These are phyloP conservation scores for Lycium barbarum DNA, from an alignment of 257 asterid genomes.

Conservation along the genomic window DNA sequence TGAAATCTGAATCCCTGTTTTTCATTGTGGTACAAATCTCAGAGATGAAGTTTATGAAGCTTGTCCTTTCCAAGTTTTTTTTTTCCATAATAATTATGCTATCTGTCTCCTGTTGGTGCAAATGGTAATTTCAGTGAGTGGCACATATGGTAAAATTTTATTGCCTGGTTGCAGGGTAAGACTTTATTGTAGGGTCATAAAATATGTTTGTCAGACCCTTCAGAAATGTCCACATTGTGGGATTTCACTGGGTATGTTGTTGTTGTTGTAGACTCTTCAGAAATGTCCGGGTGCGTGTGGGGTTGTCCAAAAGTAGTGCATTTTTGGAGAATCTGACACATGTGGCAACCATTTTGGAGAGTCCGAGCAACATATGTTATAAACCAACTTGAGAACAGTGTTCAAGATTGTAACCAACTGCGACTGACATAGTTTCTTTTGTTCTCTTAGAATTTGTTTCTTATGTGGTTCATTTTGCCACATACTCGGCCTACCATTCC, in stretches of 20 bases:
- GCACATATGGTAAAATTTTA: background rate
- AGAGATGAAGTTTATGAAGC: background rate
- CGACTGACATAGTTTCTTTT: slow-evolving; percentile 12
- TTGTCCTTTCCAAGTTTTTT: background rate
- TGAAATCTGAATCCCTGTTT: slow-evolving; percentile 23
- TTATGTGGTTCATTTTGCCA: background rate
- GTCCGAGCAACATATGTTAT: background rate
- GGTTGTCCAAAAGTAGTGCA: too few relatives aligned
- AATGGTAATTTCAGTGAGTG: slow-evolving; percentile 8
- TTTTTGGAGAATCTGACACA: too few relatives aligned
- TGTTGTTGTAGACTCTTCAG: too few relatives aligned
- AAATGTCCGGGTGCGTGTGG: too few relatives aligned
- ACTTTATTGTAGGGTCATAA: background rate
- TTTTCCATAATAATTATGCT: background rate
- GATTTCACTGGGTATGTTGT: too few relatives aligned
- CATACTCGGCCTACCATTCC: slow-evolving; percentile 1
- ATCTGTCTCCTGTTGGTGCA: slow-evolving; percentile 12
- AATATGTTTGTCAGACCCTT: too few relatives aligned
- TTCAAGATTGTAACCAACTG: slow-evolving; percentile 6
- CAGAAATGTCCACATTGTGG: too few relatives aligned
- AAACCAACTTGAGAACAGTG: slow-evolving; percentile 9
- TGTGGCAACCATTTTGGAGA: too few relatives aligned
- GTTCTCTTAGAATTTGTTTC: slow-evolving; percentile 18
- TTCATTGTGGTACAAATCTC: background rate
- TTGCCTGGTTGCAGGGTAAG: slow-evolving; percentile 5